Conservation (phyloP, 495 filamentous ascomycete genomes). For the Xylaria longipes region DNA sequence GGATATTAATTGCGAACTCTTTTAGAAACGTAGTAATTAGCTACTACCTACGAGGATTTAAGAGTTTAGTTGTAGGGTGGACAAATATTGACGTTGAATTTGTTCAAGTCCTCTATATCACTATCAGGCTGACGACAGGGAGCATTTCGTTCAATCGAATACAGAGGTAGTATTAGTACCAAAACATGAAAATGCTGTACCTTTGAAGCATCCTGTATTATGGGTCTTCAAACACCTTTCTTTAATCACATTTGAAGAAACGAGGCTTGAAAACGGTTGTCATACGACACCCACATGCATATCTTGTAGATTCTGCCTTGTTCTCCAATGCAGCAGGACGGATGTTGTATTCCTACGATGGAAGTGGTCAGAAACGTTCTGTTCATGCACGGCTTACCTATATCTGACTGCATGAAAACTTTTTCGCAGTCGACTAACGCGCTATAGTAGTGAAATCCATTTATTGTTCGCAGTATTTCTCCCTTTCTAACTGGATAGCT, state of each 20-base stretch:
- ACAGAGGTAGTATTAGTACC: neutral
- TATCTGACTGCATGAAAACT: slow-evolving; percentile 19
- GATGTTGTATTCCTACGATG: neutral
- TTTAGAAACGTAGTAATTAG: neutral
- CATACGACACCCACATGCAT: neutral
- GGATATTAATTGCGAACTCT: neutral
- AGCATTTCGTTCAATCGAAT: neutral
- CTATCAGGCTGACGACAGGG: neutral
- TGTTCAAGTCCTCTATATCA: neutral
- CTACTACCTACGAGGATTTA: neutral
- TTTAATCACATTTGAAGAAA: neutral
- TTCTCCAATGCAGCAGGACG: neutral
- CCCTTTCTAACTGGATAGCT: neutral
- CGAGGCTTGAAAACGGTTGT: neutral
- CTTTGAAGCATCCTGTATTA: neutral
- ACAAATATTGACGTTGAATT: neutral
- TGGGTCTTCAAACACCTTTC: neutral
- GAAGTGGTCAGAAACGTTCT: neutral
- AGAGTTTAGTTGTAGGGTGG: neutral
- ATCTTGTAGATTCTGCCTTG: neutral
- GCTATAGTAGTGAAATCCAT: neutral
- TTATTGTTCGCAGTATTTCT: neutral
- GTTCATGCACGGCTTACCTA: slow-evolving; percentile 5
- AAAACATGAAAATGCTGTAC: neutral
- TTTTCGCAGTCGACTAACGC: neutral